These are phyloP conservation scores for Tuctoria greenei DNA, from an alignment of 176 grass and related monocot species.

Conservation along the genomic window DNA sequence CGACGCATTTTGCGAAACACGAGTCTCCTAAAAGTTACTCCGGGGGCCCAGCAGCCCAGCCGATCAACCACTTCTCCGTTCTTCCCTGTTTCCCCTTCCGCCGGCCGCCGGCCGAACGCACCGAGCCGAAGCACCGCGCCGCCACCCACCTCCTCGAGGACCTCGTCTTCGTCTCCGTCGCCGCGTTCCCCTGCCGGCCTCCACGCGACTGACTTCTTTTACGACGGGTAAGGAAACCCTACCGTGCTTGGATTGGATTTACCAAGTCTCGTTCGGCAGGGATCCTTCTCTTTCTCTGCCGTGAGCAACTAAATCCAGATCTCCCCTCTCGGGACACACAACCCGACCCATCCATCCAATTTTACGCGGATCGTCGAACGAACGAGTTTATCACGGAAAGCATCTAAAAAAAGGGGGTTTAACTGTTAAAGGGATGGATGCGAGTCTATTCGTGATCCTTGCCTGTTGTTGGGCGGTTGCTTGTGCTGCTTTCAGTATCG, in stretches of 20 bases:
- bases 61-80: no score
- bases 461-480: background rate
- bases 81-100: background rate
- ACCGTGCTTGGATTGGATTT: background rate
- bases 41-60: no score
- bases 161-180: background rate
- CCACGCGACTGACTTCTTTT: background rate
- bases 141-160: background rate
- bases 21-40: background rate
- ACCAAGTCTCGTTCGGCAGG: background rate
- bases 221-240: background rate
- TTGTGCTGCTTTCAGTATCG: no score
- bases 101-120: background rate
- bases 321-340: background rate
- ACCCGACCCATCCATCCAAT: background rate
- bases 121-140: background rate
- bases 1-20: background rate
- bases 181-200: no score
- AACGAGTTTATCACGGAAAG: background rate
- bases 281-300: background rate
- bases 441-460: background rate
- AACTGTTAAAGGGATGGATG: background rate
- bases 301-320: background rate
- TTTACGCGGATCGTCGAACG: background rate
- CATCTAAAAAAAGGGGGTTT: background rate